A percentile compares a stretch with the other conserved stretches of the same genome.
Conservation (phyloP, 2,329 filamentous ascomycete species). For the Penicillium sp. region DNA sequence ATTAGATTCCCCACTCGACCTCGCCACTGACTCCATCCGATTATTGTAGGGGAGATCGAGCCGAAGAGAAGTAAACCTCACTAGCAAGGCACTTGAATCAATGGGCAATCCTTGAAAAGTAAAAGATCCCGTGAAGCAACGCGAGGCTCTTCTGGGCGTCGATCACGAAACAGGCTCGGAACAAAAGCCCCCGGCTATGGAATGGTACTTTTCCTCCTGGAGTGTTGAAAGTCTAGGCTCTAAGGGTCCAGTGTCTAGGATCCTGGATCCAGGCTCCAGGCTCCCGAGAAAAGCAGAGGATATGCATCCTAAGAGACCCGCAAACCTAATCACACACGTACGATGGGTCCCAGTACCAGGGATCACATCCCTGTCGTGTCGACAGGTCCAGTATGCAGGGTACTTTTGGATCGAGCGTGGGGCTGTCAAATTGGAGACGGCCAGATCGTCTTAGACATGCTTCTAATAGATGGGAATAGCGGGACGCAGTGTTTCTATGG, state of each 20-base stretch:
- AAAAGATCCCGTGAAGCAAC: too few species aligned
- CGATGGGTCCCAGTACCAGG: slow-evolving; percentile 2
- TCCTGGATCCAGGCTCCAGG: too few species aligned
- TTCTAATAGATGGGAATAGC: neutral
- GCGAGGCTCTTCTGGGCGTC: too few species aligned
- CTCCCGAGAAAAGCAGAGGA: too few species aligned
- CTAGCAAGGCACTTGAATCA: neutral
- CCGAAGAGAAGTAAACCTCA: neutral
- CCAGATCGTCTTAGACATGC: slow-evolving; percentile 1
- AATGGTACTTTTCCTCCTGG: too few species aligned
- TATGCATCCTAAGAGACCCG: too few species aligned
- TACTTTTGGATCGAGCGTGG: neutral
- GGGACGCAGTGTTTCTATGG: neutral
- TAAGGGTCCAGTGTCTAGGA: too few species aligned
- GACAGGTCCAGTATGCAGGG: neutral
- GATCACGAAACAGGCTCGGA: too few species aligned
- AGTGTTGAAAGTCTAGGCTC: too few species aligned
- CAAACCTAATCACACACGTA: neutral
- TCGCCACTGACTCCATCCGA: neutral
- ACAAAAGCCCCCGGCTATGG: too few species aligned
- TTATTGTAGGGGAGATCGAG: neutral
- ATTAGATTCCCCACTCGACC: neutral
- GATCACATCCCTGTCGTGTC: slow-evolving; percentile 2
- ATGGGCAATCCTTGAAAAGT: too few species aligned
- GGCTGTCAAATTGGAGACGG: neutral